phyloP scores from a whole-genome alignment of 352 stramenopile genomes.

The Globisporangium rhizosaccharum region DNA sequence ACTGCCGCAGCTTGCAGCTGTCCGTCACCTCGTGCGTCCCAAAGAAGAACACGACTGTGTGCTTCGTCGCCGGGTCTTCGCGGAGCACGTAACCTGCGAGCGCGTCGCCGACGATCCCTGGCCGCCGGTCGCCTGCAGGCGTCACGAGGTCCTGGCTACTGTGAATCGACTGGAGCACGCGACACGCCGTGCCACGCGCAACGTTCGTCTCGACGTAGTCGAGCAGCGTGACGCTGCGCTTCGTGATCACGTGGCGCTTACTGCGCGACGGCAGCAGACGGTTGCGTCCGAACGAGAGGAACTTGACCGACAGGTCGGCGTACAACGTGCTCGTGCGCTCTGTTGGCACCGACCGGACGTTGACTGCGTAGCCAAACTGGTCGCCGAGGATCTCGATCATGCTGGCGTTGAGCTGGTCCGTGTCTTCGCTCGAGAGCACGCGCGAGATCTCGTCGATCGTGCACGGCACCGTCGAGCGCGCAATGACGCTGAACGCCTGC shows the following conservation, averaged over 20 bases:
- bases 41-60: conserved; percentile 20
- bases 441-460: conserved; percentile 19
- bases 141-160: conserved; percentile 5
- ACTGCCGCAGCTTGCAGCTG: neutral
- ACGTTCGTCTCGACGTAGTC: conserved; percentile 19
- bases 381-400: conserved; percentile 22
- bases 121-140: neutral
- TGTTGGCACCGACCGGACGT: conserved; percentile 15
- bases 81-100: conserved; percentile 20
- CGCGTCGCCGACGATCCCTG: conserved; percentile 7
- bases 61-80: conserved; percentile 16
- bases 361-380: conserved; percentile 22
- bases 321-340: neutral
- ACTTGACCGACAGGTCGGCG: conserved; percentile 22
- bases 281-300: conserved; percentile 18
- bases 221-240: conserved; percentile 14
- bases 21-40: conserved; percentile 1
- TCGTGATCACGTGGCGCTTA: neutral
- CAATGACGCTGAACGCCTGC: conserved; percentile 13
- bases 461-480: conserved; percentile 18
- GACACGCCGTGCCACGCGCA: conserved; percentile 9
- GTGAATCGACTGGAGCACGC: conserved; percentile 14
- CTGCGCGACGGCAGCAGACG: conserved; percentile 3
- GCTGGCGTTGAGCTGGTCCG: conserved; percentile 24
- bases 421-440: conserved; percentile 18